Base-by-base conservation (phyloP, 1,139 yeast species). In the Magnusiomyces tetraspermus region DNA sequence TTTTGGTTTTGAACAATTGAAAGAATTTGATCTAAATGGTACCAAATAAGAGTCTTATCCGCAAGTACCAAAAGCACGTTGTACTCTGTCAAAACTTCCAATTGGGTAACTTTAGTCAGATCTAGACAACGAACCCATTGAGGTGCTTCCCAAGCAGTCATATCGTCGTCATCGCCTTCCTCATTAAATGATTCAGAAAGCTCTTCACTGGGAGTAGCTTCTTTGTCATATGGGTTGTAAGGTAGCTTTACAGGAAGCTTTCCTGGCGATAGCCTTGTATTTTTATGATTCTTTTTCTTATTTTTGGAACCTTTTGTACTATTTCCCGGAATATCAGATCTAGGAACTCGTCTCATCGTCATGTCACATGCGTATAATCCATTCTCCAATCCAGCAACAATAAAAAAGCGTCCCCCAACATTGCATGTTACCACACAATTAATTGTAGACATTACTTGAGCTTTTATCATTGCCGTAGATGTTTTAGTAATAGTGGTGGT, bases 61-160 rank as follows among this genome's bases (percentile, higher is more conserved):
- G 82, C 76, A 51, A 87, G 70, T 1, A 85, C 69, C 17, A 87
- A 69, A 13, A 85, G 71, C 42, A 84, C 67, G 46, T 82, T 78
- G 56, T 81, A 72, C 28, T 76, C 75, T 2, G 80, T 76, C 44
- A 85, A 70, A 5, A 83, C 82, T 23, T 78, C 76, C 45, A 90
- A 69, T 60, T 81, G 83, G n/a, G 77, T 73, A 19, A 85, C 80
- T 50, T 76, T 77, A 6, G 69, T 54, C 22, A 82, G 67, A 57
- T 77, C 76, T 38, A 85, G 67, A 6, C 88, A 77, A 55, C 79
- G 74, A 53, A 72, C 76, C 94, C 95, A 86, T 19, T 73, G 44
- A 26, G 49, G 19, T 53, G 42, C 53, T 6, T 59, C 48, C n/a
- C 58, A 60, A 2, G 57, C 23, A 15, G 49, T 13, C 42, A 38